These are phyloP conservation scores for Imleria badia DNA, from an alignment of 768 basidiomycete species.

Conservation along the genomic window DNA sequence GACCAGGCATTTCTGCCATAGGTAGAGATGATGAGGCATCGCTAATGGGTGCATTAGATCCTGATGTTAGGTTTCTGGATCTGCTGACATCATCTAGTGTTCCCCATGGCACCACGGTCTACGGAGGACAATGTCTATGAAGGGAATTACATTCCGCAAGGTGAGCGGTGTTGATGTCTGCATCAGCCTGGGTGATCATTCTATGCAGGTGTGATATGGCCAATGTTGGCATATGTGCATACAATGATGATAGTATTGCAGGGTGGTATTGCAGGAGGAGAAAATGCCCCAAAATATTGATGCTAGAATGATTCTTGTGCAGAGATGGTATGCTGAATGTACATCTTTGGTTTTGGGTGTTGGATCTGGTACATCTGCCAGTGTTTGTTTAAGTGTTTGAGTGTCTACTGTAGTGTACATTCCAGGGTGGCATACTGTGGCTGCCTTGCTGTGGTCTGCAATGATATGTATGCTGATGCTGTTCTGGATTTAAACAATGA, in stretches of 20 bases:
- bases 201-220: conserved; percentile 6
- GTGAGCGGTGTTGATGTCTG: neutral
- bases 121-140: conserved; percentile 36
- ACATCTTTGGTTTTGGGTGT: conserved; percentile 23
- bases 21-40: conserved; percentile 34
- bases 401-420: neutral
- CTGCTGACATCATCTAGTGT: conserved; percentile 25
- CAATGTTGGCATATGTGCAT: no score
- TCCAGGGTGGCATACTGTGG: conserved; percentile 23
- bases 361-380: conserved; percentile 14
- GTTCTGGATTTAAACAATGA: conserved; percentile 19
- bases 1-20: conserved; percentile 33
- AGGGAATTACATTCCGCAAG: conserved; percentile 35
- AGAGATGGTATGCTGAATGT: conserved; percentile 18
- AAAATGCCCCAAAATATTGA: conserved; percentile 29
- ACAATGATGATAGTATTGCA: no score
- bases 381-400: neutral
- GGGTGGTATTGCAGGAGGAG: conserved; percentile 44
- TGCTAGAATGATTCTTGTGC: conserved; percentile 39
- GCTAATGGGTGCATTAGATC: conserved; percentile 18
- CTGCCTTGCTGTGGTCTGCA: conserved; percentile 23
- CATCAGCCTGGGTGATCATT: neutral
- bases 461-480: conserved; percentile 16
- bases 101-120: conserved; percentile 42
- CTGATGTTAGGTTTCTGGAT: neutral